These are phyloP conservation scores for Picochlorum sp. DNA, from an alignment of 139 green algal species.

Conservation along the genomic window DNA sequence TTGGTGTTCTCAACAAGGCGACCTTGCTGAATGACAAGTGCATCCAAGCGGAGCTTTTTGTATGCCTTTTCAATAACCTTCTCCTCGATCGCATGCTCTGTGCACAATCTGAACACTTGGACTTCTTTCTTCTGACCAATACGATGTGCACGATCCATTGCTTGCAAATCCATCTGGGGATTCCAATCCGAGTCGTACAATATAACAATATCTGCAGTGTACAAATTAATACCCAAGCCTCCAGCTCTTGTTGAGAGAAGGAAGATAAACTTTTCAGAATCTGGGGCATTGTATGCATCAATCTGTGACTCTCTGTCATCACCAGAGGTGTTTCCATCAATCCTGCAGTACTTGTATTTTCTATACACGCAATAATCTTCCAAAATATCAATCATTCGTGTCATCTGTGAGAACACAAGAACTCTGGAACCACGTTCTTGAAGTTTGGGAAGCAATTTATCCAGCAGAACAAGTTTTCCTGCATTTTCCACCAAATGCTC, in stretches of 20 bases:
- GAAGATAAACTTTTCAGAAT: slow-evolving; percentile 89
- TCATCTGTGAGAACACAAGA: slow-evolving; percentile 92
- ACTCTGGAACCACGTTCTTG: slow-evolving; percentile 66
- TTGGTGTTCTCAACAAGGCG: slow-evolving; percentile 84
- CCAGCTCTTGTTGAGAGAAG: slow-evolving; percentile 91
- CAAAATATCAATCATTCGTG: slow-evolving; percentile 91
- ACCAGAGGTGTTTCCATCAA: slow-evolving; percentile 93
- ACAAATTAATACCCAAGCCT: slow-evolving; percentile 95
- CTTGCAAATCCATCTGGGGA: slow-evolving; percentile 66
- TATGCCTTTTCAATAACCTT: slow-evolving; percentile 99
- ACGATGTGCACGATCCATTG: slow-evolving; percentile 97
- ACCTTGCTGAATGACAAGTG: slow-evolving; percentile 98
- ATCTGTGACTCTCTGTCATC: slow-evolving; percentile 91
- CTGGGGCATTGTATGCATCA: slow-evolving; percentile 80
- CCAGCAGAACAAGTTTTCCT: slow-evolving; percentile 86
- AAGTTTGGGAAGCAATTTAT: slow-evolving; percentile 82
- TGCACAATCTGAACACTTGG: slow-evolving; percentile 96
- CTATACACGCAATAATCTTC: slow-evolving; percentile 90
- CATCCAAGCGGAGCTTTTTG: slow-evolving; percentile 98
- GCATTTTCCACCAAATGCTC: slow-evolving; percentile 77
- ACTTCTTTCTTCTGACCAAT: slow-evolving; percentile 99
- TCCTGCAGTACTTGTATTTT: slow-evolving; percentile 83
- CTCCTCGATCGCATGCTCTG: slow-evolving; percentile 95
- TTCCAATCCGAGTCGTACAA: slow-evolving; percentile 89
- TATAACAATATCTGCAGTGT: slow-evolving; percentile 94